Evolutionary conservation across 2,329 filamentous ascomycete species (phyloP), one percentile per base, ranked within the genome.

Genomic region (Verticillium zaregamsianum): DNA sequence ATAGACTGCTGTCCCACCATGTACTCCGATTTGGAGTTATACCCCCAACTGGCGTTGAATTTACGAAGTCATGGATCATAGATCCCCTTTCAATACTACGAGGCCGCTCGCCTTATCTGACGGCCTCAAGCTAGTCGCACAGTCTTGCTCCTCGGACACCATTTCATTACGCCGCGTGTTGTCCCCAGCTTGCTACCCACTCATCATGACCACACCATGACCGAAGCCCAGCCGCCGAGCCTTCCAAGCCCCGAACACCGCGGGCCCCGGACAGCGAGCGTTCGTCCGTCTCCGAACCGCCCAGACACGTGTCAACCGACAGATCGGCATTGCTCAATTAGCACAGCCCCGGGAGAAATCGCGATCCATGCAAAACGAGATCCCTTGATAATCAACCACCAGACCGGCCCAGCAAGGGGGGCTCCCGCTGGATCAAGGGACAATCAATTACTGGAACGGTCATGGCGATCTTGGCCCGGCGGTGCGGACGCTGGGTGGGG

Each of bases 11-110:
- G 54, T 45, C 20, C 20, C 20, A 52, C 20, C n/a, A 52, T 25
- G 57, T 59, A 40, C 57, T 62, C 61, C 61, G 32, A 17, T 55
- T 59, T 59, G 57, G 61, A 62, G 61, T 62, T 57, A 59, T 62
- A 62, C 61, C 61, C 58, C 61, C 52, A 37, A 61, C 40, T 55
- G 58, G 23, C 58, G 37, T 59, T 56, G 40, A 31, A 57, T 23
- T 28, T 57, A 52, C 20, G 20, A 52, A 25, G 45, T 23, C 9
- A 52, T 20, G 45, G 45, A 14, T 23, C 20, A 11, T 23, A 52
- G n/a, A 52, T 52, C 45, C 45, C 28, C 20, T 23, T 52, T 20
- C n/a, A 52, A 25, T 52, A 25, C 20, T 23, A 52, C 45, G 8
- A 52, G n/a, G 45, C n/a, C 20, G 25, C n/a, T 12, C 3, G 20